Percentiles rank a stretch among this genome's conserved stretches.
These are phyloP conservation scores for Kodamaea sp. DNA, from an alignment of 1,139 yeast species.

Conservation along the genomic window DNA sequence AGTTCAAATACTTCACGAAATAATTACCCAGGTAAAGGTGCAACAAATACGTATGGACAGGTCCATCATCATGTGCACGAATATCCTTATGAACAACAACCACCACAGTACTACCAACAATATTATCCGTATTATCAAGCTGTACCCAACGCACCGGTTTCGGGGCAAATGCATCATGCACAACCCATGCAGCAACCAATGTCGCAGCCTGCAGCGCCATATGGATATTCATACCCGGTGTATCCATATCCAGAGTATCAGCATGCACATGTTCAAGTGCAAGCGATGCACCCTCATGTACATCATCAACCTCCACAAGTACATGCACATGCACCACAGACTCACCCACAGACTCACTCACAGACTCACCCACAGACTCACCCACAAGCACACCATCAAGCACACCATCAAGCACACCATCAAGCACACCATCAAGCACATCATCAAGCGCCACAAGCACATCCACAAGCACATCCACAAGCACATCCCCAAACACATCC, in stretches of 20 bases:
- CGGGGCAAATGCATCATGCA: too few species aligned
- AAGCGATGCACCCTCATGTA: conserved; percentile 1
- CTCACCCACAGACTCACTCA: conserved; percentile 1
- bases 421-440: conserved; percentile 4
- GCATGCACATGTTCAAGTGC: conserved; percentile 4
- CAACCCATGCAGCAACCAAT: too few species aligned
- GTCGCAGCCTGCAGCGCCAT: too few species aligned
- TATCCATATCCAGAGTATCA: conserved; percentile 1
- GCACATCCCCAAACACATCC: conserved; percentile 3
- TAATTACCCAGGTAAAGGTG: background rate
- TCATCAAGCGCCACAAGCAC: conserved; percentile 1
- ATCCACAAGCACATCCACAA: conserved; percentile 4
- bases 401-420: conserved; percentile 3
- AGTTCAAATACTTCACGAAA: conserved; percentile 25
- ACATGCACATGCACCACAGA: conserved; percentile 2
- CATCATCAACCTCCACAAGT: conserved; percentile 7
- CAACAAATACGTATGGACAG: background rate
- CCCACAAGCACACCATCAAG: conserved; percentile 3
- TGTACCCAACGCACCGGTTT: too few species aligned
- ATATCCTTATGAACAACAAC: conserved; percentile 1
- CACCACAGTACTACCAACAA: conserved; percentile 9
- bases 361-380: conserved; percentile 4
- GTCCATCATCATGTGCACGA: background rate
- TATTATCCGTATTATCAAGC: background rate
- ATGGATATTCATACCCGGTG: too few species aligned